Evolutionary conservation across 2,329 filamentous ascomycete species (phyloP).

Genomic region (Epichloe brachyelytri): DNA sequence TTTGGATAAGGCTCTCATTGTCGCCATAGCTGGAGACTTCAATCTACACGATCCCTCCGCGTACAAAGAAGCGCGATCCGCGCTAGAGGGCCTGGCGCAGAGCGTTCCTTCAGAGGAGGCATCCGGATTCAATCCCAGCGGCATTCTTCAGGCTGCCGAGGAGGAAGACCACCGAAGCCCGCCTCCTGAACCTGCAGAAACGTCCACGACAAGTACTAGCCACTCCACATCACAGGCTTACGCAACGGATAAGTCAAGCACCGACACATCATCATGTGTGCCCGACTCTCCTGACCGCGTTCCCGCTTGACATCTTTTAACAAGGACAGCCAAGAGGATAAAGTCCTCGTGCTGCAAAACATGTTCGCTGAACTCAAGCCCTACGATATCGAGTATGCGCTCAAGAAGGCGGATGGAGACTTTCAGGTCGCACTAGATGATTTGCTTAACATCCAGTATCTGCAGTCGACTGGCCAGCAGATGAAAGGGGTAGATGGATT

Average conservation of each 20-base stretch:
- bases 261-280: constrained; percentile 15
- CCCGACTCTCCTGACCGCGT: constrained; percentile 11
- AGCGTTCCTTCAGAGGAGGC: constrained; percentile 55
- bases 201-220: constrained; percentile 16
- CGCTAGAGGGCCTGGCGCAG: constrained; percentile 52
- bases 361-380: constrained; percentile 61
- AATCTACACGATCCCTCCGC: constrained; percentile 43
- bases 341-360: constrained; percentile 47
- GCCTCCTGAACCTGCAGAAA: constrained; percentile 7
- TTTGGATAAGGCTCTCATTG: constrained; percentile 65
- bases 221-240: constrained; percentile 14
- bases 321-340: constrained; percentile 41
- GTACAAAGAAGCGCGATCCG: constrained; percentile 39
- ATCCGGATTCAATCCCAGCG: constrained; percentile 67
- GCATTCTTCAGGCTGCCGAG: constrained; percentile 38
- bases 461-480: constrained; percentile 52
- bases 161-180: constrained; percentile 7
- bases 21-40: constrained; percentile 64
- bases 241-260: constrained; percentile 13
- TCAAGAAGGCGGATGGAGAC: constrained; percentile 56
- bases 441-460: constrained; percentile 64
- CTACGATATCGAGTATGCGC: constrained; percentile 50
- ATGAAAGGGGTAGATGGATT: constrained; percentile 77
- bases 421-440: constrained; percentile 63
- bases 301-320: constrained; percentile 22